phyloP scores from a whole-genome alignment of 768 basidiomycete genomes.

The Mycena alexandri region DNA sequence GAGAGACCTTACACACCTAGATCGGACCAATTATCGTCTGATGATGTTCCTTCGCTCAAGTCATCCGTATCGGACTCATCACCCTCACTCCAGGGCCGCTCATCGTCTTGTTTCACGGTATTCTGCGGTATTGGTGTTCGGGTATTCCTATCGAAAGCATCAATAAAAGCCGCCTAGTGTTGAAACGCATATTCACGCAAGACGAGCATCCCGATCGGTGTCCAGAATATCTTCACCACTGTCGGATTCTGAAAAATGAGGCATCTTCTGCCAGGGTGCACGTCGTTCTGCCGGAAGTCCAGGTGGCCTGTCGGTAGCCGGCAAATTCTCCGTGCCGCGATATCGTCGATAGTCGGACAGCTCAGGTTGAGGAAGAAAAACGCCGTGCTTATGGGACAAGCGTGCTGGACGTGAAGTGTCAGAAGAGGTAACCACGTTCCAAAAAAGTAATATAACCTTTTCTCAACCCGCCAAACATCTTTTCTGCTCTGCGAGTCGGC shows the following conservation, averaged over 20 bases:
- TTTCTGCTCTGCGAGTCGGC: slow-evolving; percentile 71
- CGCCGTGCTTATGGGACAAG: slow-evolving; percentile 57
- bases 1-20: slow-evolving; percentile 48
- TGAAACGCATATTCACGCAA: slow-evolving; percentile 64
- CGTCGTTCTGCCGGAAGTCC: slow-evolving; percentile 9
- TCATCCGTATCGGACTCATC: slow-evolving; percentile 88
- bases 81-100: slow-evolving; percentile 69
- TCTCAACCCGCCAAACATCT: slow-evolving; percentile 58
- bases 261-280: slow-evolving; percentile 36
- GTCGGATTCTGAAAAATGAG: slow-evolving; percentile 72
- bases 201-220: slow-evolving; percentile 75
- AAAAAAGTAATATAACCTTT: slow-evolving; percentile 32
- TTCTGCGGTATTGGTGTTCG: slow-evolving; percentile 59
- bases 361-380: slow-evolving; percentile 61
- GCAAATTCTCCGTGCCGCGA: slow-evolving; percentile 7
- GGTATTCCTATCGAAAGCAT: slow-evolving; percentile 55
- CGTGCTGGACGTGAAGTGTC: slow-evolving; percentile 35
- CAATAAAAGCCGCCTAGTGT: slow-evolving; percentile 2
- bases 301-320: slow-evolving; percentile 42
- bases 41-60: slow-evolving; percentile 66
- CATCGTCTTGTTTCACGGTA: slow-evolving; percentile 63
- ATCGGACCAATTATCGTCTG: slow-evolving; percentile 64
- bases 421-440: neutral
- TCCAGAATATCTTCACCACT: slow-evolving; percentile 73
- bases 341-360: slow-evolving; percentile 41